A percentile compares a stretch with the other conserved stretches of the same genome.
Evolutionary conservation across 73 alveolate species (phyloP).

Genomic region (Tetrahymena borealis): DNA sequence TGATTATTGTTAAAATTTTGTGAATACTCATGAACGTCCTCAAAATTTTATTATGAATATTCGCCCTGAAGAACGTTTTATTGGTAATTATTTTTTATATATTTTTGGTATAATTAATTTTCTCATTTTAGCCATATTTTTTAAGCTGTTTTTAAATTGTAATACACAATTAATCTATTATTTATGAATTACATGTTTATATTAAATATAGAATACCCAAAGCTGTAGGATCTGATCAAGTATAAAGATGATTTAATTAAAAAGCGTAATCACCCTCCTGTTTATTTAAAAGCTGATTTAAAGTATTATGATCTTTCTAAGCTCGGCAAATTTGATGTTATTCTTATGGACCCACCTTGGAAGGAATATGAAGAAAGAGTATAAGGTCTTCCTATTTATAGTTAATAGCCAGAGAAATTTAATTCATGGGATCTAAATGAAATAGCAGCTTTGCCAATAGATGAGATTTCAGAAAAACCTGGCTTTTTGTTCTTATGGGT

Average conservation of each 20-base stretch:
- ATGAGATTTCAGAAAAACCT: conserved; percentile 79
- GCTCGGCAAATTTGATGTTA: conserved; percentile 91
- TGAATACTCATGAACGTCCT: conserved; percentile 34
- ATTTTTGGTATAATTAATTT: too few species aligned
- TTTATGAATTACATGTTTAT: neutral
- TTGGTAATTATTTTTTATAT: neutral
- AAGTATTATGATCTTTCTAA: conserved; percentile 68
- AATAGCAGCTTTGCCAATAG: conserved; percentile 70
- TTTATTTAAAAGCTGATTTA: conserved; percentile 74
- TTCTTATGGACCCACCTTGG: conserved; percentile 94
- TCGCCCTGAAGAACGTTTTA: conserved; percentile 41
- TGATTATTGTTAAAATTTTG: conserved; percentile 19
- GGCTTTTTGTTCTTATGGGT: conserved; percentile 81
- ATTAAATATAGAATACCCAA: conserved; percentile 53
- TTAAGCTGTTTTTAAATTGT: too few species aligned
- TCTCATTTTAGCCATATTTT: neutral
- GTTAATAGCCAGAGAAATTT: conserved; percentile 20
- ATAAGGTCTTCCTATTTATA: conserved; percentile 9
- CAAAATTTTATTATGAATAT: conserved; percentile 27
- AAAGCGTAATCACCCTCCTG: conserved; percentile 74
- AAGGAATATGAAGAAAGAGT: conserved; percentile 57
- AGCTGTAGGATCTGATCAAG: conserved; percentile 68
- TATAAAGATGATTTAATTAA: conserved; percentile 67
- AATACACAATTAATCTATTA: too few species aligned
- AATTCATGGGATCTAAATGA: conserved; percentile 93